Evolutionary conservation across 1,139 yeast genomes (phyloP).

Genomic region (Neolecta irregularis): DNA sequence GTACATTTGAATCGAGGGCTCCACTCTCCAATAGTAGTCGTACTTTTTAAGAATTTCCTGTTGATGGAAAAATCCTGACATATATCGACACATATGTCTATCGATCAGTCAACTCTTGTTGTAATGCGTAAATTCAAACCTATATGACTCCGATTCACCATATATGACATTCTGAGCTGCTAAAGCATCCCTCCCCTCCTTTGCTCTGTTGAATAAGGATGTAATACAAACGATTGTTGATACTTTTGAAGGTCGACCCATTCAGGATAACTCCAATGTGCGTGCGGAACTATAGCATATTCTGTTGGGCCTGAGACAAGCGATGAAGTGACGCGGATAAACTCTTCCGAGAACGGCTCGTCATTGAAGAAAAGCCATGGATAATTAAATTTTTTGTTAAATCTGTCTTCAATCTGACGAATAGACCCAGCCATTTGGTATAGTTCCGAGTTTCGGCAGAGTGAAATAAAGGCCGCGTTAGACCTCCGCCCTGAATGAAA

Average conservation of each 20-base stretch:
- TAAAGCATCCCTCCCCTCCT: slow-evolving; percentile 20
- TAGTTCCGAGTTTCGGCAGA: slow-evolving; percentile 53
- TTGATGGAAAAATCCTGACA: slow-evolving; percentile 49
- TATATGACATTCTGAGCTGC: slow-evolving; percentile 35
- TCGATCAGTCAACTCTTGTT: too few species aligned
- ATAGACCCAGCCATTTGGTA: slow-evolving; percentile 44
- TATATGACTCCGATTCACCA: slow-evolving; percentile 46
- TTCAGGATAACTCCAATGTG: slow-evolving; percentile 62
- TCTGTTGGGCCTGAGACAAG: slow-evolving; percentile 46
- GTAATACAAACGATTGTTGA: slow-evolving; percentile 27
- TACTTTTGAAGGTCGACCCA: slow-evolving; percentile 45
- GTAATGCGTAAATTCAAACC: too few species aligned
- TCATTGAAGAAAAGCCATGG: slow-evolving; percentile 74
- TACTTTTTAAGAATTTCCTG: slow-evolving; percentile 39
- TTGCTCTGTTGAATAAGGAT: too few species aligned
- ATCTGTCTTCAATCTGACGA: slow-evolving; percentile 50
- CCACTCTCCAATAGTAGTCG: slow-evolving; percentile 61
- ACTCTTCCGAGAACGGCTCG: slow-evolving; percentile 42
- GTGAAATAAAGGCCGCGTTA: slow-evolving; percentile 59
- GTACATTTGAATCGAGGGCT: slow-evolving; percentile 39
- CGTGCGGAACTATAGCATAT: slow-evolving; percentile 46
- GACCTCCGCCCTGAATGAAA: too few species aligned
- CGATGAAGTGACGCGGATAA: slow-evolving; percentile 33
- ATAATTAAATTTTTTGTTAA: slow-evolving; percentile 49
- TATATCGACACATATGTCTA: slow-evolving; percentile 63